phyloP scores from a whole-genome alignment of 2,329 filamentous ascomycete genomes.

The Didymella pinodella region DNA sequence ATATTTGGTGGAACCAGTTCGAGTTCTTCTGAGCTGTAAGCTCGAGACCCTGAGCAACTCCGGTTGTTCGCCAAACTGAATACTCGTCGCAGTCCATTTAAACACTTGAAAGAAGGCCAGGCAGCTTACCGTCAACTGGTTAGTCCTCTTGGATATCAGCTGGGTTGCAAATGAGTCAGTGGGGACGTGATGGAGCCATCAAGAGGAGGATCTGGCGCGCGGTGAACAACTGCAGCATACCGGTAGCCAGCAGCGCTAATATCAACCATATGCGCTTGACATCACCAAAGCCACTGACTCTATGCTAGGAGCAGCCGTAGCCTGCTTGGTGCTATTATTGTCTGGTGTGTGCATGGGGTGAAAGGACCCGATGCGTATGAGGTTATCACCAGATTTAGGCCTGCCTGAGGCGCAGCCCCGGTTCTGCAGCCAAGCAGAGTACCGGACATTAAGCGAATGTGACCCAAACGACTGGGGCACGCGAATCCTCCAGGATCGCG shows the following conservation, averaged over 20 bases:
- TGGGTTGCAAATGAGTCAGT: background rate
- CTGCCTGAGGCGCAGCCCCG: conserved; percentile 9
- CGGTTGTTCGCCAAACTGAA: no score
- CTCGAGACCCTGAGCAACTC: background rate
- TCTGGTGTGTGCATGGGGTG: background rate
- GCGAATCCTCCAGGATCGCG: conserved; percentile 3
- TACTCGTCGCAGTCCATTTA: background rate
- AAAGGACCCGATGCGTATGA: background rate
- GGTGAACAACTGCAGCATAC: background rate
- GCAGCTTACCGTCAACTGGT: background rate
- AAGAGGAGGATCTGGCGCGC: background rate
- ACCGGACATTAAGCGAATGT: conserved; percentile 13
- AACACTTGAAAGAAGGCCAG: background rate
- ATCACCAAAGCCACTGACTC: background rate
- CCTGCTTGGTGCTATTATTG: background rate
- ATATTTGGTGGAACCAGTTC: conserved; percentile 65
- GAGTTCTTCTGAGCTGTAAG: conserved; percentile 50
- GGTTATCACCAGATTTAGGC: conserved; percentile 6
- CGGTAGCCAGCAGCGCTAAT: background rate
- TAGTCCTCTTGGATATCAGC: background rate
- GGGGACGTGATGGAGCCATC: background rate
- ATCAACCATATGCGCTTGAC: background rate
- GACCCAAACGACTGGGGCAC: conserved; percentile 14
- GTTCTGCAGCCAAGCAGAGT: conserved; percentile 9
- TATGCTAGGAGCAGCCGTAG: background rate